phyloP scores from a whole-genome alignment of 2,329 filamentous ascomycete species.

The Lachnellula hyalina region DNA sequence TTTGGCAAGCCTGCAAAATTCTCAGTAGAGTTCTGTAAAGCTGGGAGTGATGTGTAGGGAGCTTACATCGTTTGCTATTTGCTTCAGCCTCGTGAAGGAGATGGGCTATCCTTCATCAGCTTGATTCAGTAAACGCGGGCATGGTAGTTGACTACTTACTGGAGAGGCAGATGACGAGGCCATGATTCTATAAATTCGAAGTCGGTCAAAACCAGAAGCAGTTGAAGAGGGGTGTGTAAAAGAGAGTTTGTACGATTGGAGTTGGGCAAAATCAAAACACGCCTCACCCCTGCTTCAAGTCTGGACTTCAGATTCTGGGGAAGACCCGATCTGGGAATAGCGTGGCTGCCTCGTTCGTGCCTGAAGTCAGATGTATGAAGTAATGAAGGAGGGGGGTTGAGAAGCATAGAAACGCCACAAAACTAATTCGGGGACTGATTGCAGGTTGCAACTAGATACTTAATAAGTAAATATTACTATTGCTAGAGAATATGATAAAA shows the following conservation, averaged over 20 bases:
- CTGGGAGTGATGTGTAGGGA: neutral
- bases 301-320: neutral
- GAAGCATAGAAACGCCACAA: neutral
- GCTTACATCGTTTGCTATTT: slow-evolving; percentile 76
- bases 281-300: neutral
- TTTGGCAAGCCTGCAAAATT: slow-evolving; percentile 67
- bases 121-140: neutral
- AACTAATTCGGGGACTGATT: neutral
- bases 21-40: slow-evolving; percentile 14
- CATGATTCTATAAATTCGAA: slow-evolving; percentile 14
- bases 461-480: too few species aligned
- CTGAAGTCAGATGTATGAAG: too few species aligned
- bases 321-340: neutral
- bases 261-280: neutral
- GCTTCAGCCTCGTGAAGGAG: slow-evolving; percentile 69
- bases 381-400: neutral
- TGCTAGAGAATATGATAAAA: too few species aligned
- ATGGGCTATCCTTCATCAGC: slow-evolving; percentile 55
- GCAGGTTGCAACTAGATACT: too few species aligned
- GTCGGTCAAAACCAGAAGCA: slow-evolving; percentile 1
- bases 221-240: neutral
- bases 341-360: too few species aligned
- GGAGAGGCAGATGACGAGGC: slow-evolving; percentile 25
- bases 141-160: slow-evolving; percentile 13
- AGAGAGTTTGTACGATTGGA: slow-evolving; percentile 1